These are phyloP conservation scores for Triticum urartu DNA, from an alignment of 176 grass and related monocot species.

Conservation along the genomic window DNA sequence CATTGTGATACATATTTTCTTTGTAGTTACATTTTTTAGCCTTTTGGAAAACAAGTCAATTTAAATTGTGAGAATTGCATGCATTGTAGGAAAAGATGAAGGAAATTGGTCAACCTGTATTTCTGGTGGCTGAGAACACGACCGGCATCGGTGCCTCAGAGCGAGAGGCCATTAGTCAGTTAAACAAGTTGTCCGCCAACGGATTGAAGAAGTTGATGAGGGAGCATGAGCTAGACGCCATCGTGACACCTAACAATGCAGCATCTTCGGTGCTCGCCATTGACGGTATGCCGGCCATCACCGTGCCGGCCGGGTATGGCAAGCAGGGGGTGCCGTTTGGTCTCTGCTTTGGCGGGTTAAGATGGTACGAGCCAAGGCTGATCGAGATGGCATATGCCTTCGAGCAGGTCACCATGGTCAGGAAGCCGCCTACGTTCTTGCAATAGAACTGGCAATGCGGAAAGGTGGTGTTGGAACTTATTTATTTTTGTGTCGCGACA, in stretches of 20 bases:
- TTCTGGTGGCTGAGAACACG: constrained; percentile 46
- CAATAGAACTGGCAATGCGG: neutral
- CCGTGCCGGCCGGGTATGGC: constrained; percentile 51
- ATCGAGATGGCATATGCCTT: constrained; percentile 65
- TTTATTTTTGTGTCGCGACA: neutral
- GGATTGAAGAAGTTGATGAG: constrained; percentile 49
- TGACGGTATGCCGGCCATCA: constrained; percentile 60
- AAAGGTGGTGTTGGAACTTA: neutral
- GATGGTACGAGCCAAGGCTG: constrained; percentile 54
- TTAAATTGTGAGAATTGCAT: neutral
- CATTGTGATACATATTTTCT: neutral
- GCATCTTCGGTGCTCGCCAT: constrained; percentile 29
- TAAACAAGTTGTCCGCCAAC: constrained; percentile 37
- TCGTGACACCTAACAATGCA: constrained; percentile 15
- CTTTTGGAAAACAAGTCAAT: neutral
- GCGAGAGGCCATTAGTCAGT: constrained; percentile 24
- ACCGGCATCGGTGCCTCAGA: constrained; percentile 23
- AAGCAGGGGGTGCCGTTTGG: constrained; percentile 46
- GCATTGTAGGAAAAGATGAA: constrained; percentile 46
- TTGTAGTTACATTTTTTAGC: neutral
- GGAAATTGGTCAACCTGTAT: constrained; percentile 43
- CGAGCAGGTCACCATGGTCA: constrained; percentile 51
- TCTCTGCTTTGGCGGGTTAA: constrained; percentile 58
- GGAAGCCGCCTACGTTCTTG: constrained; percentile 42
- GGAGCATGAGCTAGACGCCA: constrained; percentile 44